A percentile compares a stretch with the other conserved stretches of the same genome.
phyloP scores from a whole-genome alignment of 2,329 filamentous ascomycete species.

The Botrytis fabae region DNA sequence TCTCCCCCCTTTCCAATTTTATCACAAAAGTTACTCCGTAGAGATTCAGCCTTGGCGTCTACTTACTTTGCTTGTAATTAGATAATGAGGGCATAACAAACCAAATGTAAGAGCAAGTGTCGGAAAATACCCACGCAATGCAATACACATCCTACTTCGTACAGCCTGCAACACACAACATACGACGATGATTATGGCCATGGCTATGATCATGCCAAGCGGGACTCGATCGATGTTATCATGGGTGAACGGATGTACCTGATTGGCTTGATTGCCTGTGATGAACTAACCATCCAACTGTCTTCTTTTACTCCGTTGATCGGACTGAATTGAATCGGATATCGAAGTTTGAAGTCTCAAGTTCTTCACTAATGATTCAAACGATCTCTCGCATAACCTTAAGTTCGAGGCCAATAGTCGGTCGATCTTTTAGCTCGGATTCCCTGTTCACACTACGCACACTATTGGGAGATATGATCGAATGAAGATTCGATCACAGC shows the following conservation, averaged over 20 bases:
- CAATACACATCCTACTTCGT: neutral
- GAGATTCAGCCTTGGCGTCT: neutral
- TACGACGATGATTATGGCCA: neutral
- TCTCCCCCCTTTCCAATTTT: neutral
- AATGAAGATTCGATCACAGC: neutral
- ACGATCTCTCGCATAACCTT: neutral
- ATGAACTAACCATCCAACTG: neutral
- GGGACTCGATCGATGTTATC: neutral
- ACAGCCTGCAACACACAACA: neutral
- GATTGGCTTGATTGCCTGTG: slow-evolving; percentile 2
- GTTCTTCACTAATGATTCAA: neutral
- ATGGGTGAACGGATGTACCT: neutral
- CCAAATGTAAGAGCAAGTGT: neutral
- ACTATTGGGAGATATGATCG: slow-evolving; percentile 3
- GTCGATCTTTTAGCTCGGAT: neutral
- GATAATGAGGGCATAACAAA: neutral
- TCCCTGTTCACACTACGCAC: neutral
- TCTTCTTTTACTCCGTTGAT: neutral
- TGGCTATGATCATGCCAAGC: neutral
- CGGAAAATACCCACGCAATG: neutral
- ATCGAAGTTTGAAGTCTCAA: neutral
- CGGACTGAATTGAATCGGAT: neutral
- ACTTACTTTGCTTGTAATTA: neutral
- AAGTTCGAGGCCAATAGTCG: neutral
- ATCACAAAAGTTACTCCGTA: neutral